Evolutionary conservation across 2,329 filamentous ascomycete genomes (phyloP).

Genomic region (Diaporthe velutina): DNA sequence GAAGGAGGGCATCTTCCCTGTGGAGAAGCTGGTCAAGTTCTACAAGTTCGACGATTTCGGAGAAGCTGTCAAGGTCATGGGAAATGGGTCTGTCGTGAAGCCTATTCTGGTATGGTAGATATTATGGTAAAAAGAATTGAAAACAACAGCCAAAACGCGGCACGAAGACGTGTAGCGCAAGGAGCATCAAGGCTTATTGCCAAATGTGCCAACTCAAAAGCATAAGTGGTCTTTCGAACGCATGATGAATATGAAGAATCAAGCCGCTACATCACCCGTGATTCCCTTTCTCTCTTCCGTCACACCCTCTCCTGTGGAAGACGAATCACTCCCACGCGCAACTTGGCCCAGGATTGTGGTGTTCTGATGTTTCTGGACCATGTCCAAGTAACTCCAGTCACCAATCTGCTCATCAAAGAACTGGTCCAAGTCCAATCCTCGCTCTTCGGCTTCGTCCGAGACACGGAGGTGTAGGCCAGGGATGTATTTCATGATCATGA

Average conservation of each 20-base stretch:
- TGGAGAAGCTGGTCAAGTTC: constrained; percentile 41
- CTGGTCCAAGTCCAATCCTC: constrained; percentile 64
- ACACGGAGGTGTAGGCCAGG: constrained; percentile 68
- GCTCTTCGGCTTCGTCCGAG: constrained; percentile 66
- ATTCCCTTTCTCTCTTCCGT: constrained; percentile 20
- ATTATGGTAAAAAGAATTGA: too few species aligned
- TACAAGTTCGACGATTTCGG: constrained; percentile 40
- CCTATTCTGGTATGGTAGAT: constrained; percentile 42
- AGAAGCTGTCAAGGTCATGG: constrained; percentile 39
- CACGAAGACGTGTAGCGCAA: neutral
- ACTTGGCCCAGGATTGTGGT: constrained; percentile 31
- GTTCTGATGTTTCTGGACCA: constrained; percentile 38
- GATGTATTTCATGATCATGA: constrained; percentile 69
- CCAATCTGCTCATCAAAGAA: constrained; percentile 59
- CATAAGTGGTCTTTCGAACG: too few species aligned
- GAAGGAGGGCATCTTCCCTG: constrained; percentile 41
- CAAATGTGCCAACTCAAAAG: too few species aligned
- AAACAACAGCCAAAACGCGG: neutral
- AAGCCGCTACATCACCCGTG: constrained; percentile 8
- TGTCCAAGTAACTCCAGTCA: constrained; percentile 48
- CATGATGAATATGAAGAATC: neutral
- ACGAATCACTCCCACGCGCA: neutral
- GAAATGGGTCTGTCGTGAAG: constrained; percentile 41
- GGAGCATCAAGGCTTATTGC: neutral
- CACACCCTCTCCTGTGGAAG: constrained; percentile 16